Evolutionary conservation across 768 basidiomycete species (phyloP), one percentile per base, ranked within the genome.

Genomic region (Termitomyces sp.): DNA sequence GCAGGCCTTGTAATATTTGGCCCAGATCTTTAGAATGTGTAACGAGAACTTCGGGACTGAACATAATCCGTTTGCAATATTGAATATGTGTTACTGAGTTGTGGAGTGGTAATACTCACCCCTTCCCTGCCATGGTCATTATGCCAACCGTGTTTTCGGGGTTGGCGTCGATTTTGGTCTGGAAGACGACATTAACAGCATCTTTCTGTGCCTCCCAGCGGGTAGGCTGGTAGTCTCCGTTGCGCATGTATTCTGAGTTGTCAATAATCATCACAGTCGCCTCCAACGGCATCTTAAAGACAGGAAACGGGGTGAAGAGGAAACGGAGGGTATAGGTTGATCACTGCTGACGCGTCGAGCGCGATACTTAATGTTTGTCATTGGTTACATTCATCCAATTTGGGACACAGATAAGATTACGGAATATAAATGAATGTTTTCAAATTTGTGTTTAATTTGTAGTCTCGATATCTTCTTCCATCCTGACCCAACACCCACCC

Each of bases 71-170:
- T 38, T 33, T 10, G 26, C 31, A 7, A 42, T 33, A 43, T 3
- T 48, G 15, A 35, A 50, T 14, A 38, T 7, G 9, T 26, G 6
- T n/a, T 28, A n/a, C 9, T 3, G 26, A 12, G 14, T 21, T 17
- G 37, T 9, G 11, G 15, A 10, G 28, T 7, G 21, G 14, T 0
- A 26, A 61, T 15, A 67, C 83, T 70, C 66, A 96, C 96, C 89
- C 87, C 72, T 97, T 97, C 55, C 93, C 91, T 14, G 94, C 96
- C 93, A 96, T 96, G 30, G 93, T 92, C 95, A 99, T 97, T 42
- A 98, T 75, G 5, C 97, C 97, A 42, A 98, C 95, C 11, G 94
- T 94, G 73, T 91, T 98, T 75, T 99, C 97, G 17, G 96, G 93
- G 75, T 99, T 98, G 26, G 93, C 89, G 68, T 92, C 88, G 63